Conservation (phyloP, 768 basidiomycete genomes). For the Rhodotorula toruloides region DNA sequence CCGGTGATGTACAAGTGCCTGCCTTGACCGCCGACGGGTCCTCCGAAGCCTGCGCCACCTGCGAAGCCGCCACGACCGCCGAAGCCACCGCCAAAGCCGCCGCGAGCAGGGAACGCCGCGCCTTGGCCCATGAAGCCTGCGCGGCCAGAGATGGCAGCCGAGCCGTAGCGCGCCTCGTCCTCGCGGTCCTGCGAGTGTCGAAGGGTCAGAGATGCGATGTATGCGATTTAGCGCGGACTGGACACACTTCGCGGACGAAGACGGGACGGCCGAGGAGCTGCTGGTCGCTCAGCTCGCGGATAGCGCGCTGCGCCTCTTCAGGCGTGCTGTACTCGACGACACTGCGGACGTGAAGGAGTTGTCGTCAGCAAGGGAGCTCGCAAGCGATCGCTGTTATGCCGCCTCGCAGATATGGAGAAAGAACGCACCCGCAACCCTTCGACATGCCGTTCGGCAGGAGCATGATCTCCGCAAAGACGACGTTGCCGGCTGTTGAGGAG, state of each 20-base stretch:
- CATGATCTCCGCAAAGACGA: slow-evolving; percentile 98
- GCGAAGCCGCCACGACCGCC: slow-evolving; percentile 31
- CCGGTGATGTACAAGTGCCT: slow-evolving; percentile 30
- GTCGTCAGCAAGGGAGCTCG: background rate
- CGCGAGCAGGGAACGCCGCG: slow-evolving; percentile 22
- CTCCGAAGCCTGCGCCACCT: slow-evolving; percentile 15
- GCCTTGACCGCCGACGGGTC: slow-evolving; percentile 14
- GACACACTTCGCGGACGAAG: slow-evolving; percentile 91
- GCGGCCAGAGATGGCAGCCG: slow-evolving; percentile 82
- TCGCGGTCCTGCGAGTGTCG: slow-evolving; percentile 75
- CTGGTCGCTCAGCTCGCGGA: slow-evolving; percentile 83
- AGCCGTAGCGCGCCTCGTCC: slow-evolving; percentile 89
- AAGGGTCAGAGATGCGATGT: background rate
- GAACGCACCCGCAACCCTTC: slow-evolving; percentile 94
- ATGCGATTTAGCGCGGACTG: background rate
- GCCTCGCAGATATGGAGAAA: no score
- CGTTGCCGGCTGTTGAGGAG: slow-evolving; percentile 78
- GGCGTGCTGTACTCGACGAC: slow-evolving; percentile 91
- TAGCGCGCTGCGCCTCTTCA: slow-evolving; percentile 82
- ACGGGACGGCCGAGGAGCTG: slow-evolving; percentile 87
- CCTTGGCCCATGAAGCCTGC: slow-evolving; percentile 40
- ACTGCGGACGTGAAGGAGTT: slow-evolving; percentile 49
- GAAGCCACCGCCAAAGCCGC: slow-evolving; percentile 35
- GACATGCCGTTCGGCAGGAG: slow-evolving; percentile 92
- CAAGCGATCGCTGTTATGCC: no score